Evolutionary conservation across 768 basidiomycete species (phyloP).

Genomic region (Pulveroboletus sp.): DNA sequence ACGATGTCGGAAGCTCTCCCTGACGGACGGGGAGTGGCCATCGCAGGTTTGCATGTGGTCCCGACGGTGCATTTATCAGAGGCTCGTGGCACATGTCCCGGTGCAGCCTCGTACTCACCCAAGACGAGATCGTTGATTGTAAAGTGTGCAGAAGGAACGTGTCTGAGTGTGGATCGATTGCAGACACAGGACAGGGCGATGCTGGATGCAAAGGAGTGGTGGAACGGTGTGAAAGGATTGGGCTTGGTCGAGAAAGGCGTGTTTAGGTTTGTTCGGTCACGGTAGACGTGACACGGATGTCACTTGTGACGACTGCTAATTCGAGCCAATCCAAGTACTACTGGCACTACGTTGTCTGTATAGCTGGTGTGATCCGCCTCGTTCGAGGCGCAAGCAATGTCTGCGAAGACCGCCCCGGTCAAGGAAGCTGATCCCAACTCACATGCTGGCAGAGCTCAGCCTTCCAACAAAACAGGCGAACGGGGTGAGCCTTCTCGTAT

Average conservation of each 20-base stretch:
- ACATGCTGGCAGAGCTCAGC: constrained; percentile 4
- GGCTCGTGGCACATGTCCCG: constrained; percentile 26
- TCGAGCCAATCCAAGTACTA: neutral
- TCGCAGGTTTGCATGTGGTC: constrained; percentile 18
- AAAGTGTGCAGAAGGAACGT: constrained; percentile 51
- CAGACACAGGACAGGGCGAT: constrained; percentile 60
- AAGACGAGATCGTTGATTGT: constrained; percentile 43
- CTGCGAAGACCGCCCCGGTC: constrained; percentile 9
- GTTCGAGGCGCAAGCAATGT: constrained; percentile 16
- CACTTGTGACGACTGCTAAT: constrained; percentile 17
- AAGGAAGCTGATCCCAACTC: constrained; percentile 20
- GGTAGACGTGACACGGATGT: constrained; percentile 13
- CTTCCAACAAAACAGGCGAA: constrained; percentile 23
- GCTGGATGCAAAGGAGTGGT: constrained; percentile 66
- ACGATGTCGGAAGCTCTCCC: constrained; percentile 22
- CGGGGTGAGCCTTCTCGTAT: constrained; percentile 27
- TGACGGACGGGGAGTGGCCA: constrained; percentile 23
- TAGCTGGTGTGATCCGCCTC: constrained; percentile 13
- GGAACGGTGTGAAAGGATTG: constrained; percentile 61
- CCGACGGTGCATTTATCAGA: constrained; percentile 1
- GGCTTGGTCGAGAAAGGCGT: constrained; percentile 22
- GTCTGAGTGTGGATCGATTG: constrained; percentile 53
- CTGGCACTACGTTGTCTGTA: neutral
- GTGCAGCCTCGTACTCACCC: constrained; percentile 43
- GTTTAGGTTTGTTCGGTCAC: constrained; percentile 12